phyloP scores from a whole-genome alignment of 371 early-diverging fungal species.

The Coemansia sp. region DNA sequence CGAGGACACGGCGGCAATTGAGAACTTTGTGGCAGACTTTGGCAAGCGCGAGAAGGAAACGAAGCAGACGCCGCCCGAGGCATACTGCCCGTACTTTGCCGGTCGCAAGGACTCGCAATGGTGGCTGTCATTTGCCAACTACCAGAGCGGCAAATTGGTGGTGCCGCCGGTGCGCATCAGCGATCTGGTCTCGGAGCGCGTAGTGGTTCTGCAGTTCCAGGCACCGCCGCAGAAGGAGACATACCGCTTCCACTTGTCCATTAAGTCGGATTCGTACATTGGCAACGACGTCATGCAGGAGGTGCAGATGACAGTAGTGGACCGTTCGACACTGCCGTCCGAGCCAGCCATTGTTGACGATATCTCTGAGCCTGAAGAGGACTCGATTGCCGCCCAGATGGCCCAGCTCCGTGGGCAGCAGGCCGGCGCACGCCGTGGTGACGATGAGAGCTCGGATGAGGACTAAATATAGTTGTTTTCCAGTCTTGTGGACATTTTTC shows the following conservation, averaged over 20 bases:
- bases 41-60: conserved; percentile 11
- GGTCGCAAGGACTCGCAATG: conserved; percentile 77
- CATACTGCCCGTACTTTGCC: conserved; percentile 67
- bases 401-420: conserved; percentile 78
- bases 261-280: conserved; percentile 86
- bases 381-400: conserved; percentile 92
- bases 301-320: conserved; percentile 65
- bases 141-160: conserved; percentile 78
- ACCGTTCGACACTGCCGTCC: conserved; percentile 66
- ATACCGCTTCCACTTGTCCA: conserved; percentile 76
- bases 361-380: conserved; percentile 95
- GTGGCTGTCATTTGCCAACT: conserved; percentile 91
- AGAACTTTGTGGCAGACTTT: conserved; percentile 30
- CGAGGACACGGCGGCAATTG: conserved; percentile 50
- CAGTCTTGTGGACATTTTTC: too few relatives aligned
- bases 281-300: conserved; percentile 80
- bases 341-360: conserved; percentile 77
- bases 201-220: conserved; percentile 86
- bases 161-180: conserved; percentile 74
- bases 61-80: conserved; percentile 47
- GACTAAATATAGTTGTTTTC: conserved; percentile 18
- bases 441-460: conserved; percentile 53
- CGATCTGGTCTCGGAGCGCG: conserved; percentile 67
- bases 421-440: conserved; percentile 53
- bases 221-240: conserved; percentile 86